Conservation (phyloP, 176 grass and related monocot genomes). For the Rhynchospora pubera region DNA sequence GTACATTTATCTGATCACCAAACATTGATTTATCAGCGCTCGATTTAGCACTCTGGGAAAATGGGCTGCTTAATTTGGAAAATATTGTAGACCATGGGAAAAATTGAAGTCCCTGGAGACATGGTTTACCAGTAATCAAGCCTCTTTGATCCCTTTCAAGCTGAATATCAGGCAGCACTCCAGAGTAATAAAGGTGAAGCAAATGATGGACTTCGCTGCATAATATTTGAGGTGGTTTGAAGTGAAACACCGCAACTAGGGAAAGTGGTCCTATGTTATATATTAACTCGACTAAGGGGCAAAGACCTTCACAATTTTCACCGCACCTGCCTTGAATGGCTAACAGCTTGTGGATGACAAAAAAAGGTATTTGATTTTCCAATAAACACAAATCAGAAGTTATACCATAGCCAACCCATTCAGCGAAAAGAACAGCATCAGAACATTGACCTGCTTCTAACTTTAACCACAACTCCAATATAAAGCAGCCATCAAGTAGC, state of each 20-base stretch:
- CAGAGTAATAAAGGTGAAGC: constrained; percentile 25
- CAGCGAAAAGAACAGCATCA: neutral
- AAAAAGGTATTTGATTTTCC: constrained; percentile 45
- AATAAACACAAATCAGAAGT: constrained; percentile 29
- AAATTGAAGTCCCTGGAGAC: too few species aligned
- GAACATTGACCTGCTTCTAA: neutral
- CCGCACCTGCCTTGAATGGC: neutral
- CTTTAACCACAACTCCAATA: constrained; percentile 19
- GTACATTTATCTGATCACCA: neutral
- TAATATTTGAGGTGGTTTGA: neutral
- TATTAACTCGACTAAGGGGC: neutral
- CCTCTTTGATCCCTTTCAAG: neutral
- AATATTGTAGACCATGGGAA: neutral
- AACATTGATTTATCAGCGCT: too few species aligned
- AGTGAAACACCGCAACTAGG: too few species aligned
- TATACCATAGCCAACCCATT: neutral
- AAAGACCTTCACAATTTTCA: neutral
- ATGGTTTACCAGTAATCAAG: neutral
- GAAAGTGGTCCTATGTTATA: neutral
- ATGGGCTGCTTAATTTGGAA: neutral
- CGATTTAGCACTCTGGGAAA: neutral
- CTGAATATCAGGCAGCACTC: neutral
- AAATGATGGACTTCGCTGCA: constrained; percentile 10
- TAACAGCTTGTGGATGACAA: neutral
- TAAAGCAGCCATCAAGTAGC: constrained; percentile 33